phyloP scores from a whole-genome alignment of 2,329 filamentous ascomycete genomes.

The Xylariomycetidae sp. region DNA sequence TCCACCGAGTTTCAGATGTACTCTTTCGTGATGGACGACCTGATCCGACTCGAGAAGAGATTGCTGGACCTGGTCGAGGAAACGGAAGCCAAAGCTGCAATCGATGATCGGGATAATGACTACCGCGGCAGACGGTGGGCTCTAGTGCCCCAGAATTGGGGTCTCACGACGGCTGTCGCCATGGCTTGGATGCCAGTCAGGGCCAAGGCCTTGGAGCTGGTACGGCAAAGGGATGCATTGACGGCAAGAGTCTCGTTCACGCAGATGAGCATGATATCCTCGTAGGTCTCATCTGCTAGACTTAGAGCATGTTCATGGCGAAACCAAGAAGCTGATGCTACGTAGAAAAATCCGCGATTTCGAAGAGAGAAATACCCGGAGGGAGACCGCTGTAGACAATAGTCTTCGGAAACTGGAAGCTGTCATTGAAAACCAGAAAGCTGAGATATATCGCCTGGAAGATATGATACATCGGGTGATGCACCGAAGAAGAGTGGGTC shows the following conservation, averaged over 20 bases:
- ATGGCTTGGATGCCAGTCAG: constrained; percentile 41
- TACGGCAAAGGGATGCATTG: constrained; percentile 40
- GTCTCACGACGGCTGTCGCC: constrained; percentile 34
- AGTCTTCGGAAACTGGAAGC: constrained; percentile 21
- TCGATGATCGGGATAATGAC: constrained; percentile 11
- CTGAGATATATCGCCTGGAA: constrained; percentile 23
- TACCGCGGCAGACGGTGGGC: constrained; percentile 30
- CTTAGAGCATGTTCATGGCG: background rate
- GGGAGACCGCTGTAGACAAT: constrained; percentile 25
- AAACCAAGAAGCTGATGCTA: constrained; percentile 1
- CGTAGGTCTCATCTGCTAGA: constrained; percentile 21
- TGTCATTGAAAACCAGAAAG: constrained; percentile 20
- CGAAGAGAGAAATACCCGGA: constrained; percentile 27
- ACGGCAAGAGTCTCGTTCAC: constrained; percentile 42
- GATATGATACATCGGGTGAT: constrained; percentile 21
- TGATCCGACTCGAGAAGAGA: constrained; percentile 38
- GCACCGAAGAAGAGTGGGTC: constrained; percentile 12
- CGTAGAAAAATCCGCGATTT: constrained; percentile 29
- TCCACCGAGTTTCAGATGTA: constrained; percentile 43
- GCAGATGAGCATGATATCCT: constrained; percentile 44
- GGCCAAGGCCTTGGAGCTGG: constrained; percentile 39
- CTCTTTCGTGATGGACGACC: constrained; percentile 42
- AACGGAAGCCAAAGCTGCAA: constrained; percentile 30
- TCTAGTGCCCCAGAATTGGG: constrained; percentile 33
- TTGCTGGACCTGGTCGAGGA: constrained; percentile 41